These are phyloP conservation scores for Phytophthora sansomeana DNA, from an alignment of 352 stramenopile genomes.

Conservation along the genomic window DNA sequence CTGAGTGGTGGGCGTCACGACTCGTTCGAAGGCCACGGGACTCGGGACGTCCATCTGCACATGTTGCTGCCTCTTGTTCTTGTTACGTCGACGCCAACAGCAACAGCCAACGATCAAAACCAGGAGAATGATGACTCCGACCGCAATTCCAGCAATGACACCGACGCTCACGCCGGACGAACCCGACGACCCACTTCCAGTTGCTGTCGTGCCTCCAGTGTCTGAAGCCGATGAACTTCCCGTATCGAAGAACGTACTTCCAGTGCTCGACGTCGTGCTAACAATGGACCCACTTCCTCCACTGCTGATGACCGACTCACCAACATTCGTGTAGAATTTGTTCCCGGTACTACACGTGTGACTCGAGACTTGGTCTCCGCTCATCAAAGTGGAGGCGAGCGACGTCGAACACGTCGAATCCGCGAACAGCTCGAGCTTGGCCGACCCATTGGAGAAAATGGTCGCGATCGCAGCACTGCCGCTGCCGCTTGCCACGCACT, in stretches of 20 bases:
- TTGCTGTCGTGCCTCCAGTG: constrained; percentile 7
- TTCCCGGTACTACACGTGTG: constrained; percentile 15
- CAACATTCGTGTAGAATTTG: constrained; percentile 31
- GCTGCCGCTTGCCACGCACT: constrained; percentile 4
- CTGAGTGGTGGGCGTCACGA: background rate
- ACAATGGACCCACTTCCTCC: constrained; percentile 3
- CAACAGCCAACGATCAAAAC: constrained; percentile 14
- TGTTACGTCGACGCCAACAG: constrained; percentile 15
- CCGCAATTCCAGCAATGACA: constrained; percentile 25
- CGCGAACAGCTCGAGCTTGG: constrained; percentile 26
- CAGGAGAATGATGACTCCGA: constrained; percentile 14
- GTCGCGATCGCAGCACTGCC: constrained; percentile 11
- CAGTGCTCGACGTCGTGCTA: background rate
- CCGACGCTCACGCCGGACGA: constrained; percentile 24
- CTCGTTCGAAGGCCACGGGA: constrained; percentile 11
- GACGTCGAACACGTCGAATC: constrained; percentile 23
- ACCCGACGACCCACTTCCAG: constrained; percentile 11
- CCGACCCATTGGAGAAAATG: constrained; percentile 26
- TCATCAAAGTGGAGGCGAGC: constrained; percentile 13
- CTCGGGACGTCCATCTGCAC: constrained; percentile 17
- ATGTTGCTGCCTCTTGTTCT: constrained; percentile 7
- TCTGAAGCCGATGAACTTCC: too few relatives aligned
- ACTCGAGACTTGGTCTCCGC: constrained; percentile 22
- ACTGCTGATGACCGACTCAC: constrained; percentile 13
- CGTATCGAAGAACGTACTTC: background rate